These are phyloP conservation scores for Ustilago esculenta DNA, from an alignment of 1,284 basidiomycete species.

Conservation along the genomic window DNA sequence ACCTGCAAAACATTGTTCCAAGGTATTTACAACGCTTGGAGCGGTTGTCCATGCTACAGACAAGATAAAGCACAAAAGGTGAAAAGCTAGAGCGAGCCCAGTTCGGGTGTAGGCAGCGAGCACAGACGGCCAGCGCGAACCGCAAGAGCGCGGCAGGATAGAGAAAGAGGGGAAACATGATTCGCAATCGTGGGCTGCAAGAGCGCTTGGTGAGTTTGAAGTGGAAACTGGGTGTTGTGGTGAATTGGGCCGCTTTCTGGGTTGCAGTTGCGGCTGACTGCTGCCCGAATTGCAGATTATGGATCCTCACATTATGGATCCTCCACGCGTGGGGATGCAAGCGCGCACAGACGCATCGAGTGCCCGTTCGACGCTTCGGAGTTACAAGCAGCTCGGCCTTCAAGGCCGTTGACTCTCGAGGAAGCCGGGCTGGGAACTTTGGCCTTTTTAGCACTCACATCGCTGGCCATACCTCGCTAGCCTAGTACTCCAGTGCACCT, in stretches of 20 bases:
- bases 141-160: no score
- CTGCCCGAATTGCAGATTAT: conserved; percentile 19
- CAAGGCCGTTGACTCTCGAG: not conserved
- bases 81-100: no score
- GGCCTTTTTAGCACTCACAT: not conserved
- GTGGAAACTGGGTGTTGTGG: not conserved
- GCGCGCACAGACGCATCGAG: conserved; percentile 1
- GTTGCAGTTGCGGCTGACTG: conserved; percentile 14
- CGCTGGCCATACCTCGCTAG: conserved; percentile 3
- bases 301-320: conserved; percentile 23
- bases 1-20: no score
- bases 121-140: no score
- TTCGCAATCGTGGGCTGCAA: no score
- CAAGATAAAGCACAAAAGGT: no score
- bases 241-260: not conserved
- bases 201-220: no score
- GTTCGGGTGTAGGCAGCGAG: no score
- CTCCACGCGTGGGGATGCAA: conserved; percentile 12
- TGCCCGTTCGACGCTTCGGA: conserved; percentile 18
- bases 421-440: conserved; percentile 21
- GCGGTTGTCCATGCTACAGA: no score
- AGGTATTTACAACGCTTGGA: no score
- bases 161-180: no score
- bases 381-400: conserved; percentile 39
- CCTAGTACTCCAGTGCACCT: no score